phyloP scores from a whole-genome alignment of 192 early-diverging fungal genomes.

The Dimargaris cristalligena region DNA sequence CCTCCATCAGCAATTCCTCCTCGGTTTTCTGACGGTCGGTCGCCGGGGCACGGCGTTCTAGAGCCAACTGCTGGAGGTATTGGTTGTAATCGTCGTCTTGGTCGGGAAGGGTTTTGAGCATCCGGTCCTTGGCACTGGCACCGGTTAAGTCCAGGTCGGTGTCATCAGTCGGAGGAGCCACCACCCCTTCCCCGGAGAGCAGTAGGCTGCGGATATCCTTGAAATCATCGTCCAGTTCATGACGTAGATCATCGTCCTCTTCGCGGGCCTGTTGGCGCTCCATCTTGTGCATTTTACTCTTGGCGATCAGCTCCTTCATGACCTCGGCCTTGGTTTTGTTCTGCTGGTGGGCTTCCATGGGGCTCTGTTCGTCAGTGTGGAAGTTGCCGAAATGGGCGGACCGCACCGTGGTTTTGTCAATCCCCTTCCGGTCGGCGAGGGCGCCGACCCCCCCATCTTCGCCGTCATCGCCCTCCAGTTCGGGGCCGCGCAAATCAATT shows the following conservation, averaged over 20 bases:
- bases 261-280: constrained; percentile 83
- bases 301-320: constrained; percentile 95
- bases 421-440: constrained; percentile 19
- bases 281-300: constrained; percentile 88
- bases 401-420: constrained; percentile 53
- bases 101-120: background rate
- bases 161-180: background rate
- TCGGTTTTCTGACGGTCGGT: constrained; percentile 88
- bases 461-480: constrained; percentile 37
- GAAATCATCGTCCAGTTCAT: constrained; percentile 80
- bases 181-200: constrained; percentile 21
- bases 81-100: constrained; percentile 65
- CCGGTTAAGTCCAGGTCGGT: background rate
- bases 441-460: constrained; percentile 4
- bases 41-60: constrained; percentile 70
- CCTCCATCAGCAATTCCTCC: constrained; percentile 77
- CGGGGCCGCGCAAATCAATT: constrained; percentile 30
- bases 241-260: constrained; percentile 60
- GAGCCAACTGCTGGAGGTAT: constrained; percentile 61
- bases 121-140: background rate
- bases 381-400: constrained; percentile 82
- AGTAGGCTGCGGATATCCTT: constrained; percentile 65
- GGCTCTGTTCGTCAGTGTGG: constrained; percentile 32
- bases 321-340: constrained; percentile 83
- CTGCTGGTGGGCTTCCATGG: constrained; percentile 24